Evolutionary conservation across 2,329 filamentous ascomycete species (phyloP), one percentile per base, ranked within the genome.

Genomic region (Arthroderma sp.): DNA sequence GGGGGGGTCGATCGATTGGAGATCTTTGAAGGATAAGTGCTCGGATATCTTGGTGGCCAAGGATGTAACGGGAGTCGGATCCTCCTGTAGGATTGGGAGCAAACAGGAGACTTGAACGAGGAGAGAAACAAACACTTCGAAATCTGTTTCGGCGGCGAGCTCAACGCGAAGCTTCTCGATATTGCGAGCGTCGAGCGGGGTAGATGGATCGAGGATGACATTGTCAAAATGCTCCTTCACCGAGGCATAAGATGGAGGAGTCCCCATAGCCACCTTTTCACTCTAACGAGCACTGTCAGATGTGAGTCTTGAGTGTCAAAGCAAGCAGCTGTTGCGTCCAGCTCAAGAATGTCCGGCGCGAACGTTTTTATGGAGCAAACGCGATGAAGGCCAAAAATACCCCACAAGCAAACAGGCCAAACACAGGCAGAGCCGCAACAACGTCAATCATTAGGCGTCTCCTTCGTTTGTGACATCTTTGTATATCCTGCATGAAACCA

Each of bases 71-170:
- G 74, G 72, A 9, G 69, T 67, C 6, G 76, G 76, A 50, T 79
- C 74, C 58, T 78, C 72, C 50, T 75, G 72, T 4, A 80, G 59
- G 4, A 68, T 59, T 6, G 71, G 69, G 11, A 78, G 58, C 6
- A 77, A 60, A 39, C 64, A 58, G 11, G 73, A 71, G 39, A 78
- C 64, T 48, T 72, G 66, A 10, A 59, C 61, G 44, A 69, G 57
- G 37, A 66, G 59, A 33, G 63, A 51, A 38, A 61, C 59, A 43
- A 68, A 58, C 36, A 69, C 56, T 34, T 50, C 50, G 9, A 52
- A 56, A 42, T 61, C 60, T n/a, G 59, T 64, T 31, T 48, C 54
- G 43, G 60, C 57, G 9, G 60, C 57, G 28, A 66, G 57, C 55
- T 66, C 66, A 29, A 72, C 60, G 51, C 69, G 68, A 46, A 72